A percentile compares a stretch with the other conserved stretches of the same genome.
Evolutionary conservation across 1,139 yeast genomes (phyloP).

Genomic region (Diutina rugosa): DNA sequence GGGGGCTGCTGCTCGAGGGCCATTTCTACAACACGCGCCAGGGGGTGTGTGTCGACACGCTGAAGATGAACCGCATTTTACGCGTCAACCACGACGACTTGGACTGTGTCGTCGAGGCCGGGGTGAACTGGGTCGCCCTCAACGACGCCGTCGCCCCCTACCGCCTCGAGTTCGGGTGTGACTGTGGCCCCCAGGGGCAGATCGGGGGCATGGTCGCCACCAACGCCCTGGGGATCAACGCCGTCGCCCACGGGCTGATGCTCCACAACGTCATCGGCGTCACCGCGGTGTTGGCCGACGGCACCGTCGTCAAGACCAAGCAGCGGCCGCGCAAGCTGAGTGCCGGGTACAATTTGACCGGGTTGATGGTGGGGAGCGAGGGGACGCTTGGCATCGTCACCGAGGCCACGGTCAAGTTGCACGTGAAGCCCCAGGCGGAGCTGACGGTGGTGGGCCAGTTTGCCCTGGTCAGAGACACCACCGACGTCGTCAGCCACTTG

Average conservation of each 20-base stretch:
- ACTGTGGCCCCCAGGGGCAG: slow-evolving; percentile 67
- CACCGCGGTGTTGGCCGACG: slow-evolving; percentile 36
- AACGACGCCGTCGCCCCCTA: slow-evolving; percentile 33
- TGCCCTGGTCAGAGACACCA: slow-evolving; percentile 39
- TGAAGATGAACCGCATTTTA: slow-evolving; percentile 23
- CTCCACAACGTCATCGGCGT: slow-evolving; percentile 31
- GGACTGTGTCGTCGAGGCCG: slow-evolving; percentile 33
- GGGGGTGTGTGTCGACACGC: slow-evolving; percentile 30
- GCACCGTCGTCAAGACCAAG: slow-evolving; percentile 29
- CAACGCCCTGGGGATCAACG: slow-evolving; percentile 34
- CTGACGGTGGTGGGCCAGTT: slow-evolving; percentile 50
- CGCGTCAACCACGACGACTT: slow-evolving; percentile 35
- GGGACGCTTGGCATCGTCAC: slow-evolving; percentile 35
- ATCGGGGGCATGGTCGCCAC: slow-evolving; percentile 49
- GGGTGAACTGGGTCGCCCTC: slow-evolving; percentile 38
- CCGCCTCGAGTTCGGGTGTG: slow-evolving; percentile 42
- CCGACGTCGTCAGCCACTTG: slow-evolving; percentile 40
- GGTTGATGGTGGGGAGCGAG: slow-evolving; percentile 32
- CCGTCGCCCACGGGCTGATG: slow-evolving; percentile 34
- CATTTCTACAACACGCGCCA: slow-evolving; percentile 64
- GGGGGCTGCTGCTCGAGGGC: slow-evolving; percentile 76
- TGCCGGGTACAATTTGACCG: slow-evolving; percentile 34
- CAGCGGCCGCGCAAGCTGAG: slow-evolving; percentile 32
- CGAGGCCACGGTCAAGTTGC: slow-evolving; percentile 28
- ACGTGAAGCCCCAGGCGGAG: slow-evolving; percentile 39